Percentiles rank a stretch among this genome's conserved stretches.
phyloP scores from a whole-genome alignment of 805 yeast genomes.

The Metschnikowia lachancei region DNA sequence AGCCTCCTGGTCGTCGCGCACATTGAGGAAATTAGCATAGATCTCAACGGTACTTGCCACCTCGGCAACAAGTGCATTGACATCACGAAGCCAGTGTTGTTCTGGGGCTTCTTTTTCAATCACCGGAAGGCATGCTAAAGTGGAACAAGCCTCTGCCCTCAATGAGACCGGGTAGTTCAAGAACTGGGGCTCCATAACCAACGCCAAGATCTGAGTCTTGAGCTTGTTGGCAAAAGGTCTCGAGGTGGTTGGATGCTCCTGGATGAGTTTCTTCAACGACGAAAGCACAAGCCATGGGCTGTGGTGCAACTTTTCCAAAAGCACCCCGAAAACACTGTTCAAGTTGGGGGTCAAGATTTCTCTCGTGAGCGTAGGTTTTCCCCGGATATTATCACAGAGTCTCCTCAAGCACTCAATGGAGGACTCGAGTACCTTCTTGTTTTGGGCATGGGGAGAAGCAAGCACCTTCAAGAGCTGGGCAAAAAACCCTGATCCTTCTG shows the following conservation, averaged over 20 bases:
- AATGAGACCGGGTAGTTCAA: conserved; percentile 39
- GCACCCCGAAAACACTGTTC: conserved; percentile 54
- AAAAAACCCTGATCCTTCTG: conserved; percentile 41
- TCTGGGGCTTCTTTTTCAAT: conserved; percentile 53
- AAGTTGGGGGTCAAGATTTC: conserved; percentile 80
- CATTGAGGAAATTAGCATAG: conserved; percentile 56
- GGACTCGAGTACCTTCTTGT: conserved; percentile 35
- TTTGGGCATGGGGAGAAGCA: conserved; percentile 37
- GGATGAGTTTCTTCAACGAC: conserved; percentile 41
- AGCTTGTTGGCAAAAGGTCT: conserved; percentile 72
- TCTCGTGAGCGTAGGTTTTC: conserved; percentile 80
- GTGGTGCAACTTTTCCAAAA: conserved; percentile 42
- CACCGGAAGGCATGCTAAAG: conserved; percentile 55
- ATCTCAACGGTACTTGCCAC: conserved; percentile 53
- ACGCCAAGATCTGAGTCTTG: conserved; percentile 41
- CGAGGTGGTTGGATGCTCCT: conserved; percentile 71
- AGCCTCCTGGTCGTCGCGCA: conserved; percentile 55
- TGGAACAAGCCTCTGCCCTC: conserved; percentile 42
- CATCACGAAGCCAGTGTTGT: conserved; percentile 45
- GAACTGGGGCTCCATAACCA: conserved; percentile 36
- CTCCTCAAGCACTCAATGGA: conserved; percentile 40
- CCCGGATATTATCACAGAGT: conserved; percentile 54
- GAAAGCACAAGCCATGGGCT: conserved; percentile 34
- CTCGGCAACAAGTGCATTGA: conserved; percentile 50
- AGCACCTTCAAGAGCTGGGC: conserved; percentile 41